Base-by-base conservation (phyloP, 345 rosid species). In the Chamaenerion angustifolium region DNA sequence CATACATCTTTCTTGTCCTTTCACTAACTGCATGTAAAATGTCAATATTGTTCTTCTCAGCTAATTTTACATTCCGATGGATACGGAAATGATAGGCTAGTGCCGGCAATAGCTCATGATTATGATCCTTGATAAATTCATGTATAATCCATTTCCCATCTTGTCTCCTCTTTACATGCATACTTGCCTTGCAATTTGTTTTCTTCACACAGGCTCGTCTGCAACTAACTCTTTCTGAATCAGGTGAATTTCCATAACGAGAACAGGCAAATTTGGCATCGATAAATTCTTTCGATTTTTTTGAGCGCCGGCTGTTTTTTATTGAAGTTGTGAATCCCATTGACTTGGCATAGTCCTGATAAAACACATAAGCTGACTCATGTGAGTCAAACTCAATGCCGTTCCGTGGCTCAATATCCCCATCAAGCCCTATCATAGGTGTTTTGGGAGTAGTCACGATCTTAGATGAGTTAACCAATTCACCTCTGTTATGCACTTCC, bases 231-330 rank as follows among this genome's bases (percentile, higher is more conserved):
- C 69, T 59, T 44, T 73, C 78, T 17, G 72, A 70, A 43, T 74
- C 79, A 46, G 70, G 70, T 46, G 66, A 71, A 9, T 55, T 57
- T 14, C 80, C 80, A 40, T 75, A 75, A 45, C 80, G 65, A 17
- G 80, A 75, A 50, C 80, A 75, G 13, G 80, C 80, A 68, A 71
- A 75, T 42, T 75, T 75, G n/a, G 80, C 80, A 17, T 75, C 80
- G n/a, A 75, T 75, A 53, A 75, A 75, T 48, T 75, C 76, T 48
- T 65, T 62, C 1, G 80, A 68, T 63, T 61, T 75, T 61, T 75
- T 75, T 52, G 80, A 75, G 21, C 80, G 80, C 16, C 80, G 65
- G 49, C 80, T 75, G 65, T 75, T 75, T 55, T 75, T 63, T 62
- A 75, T 75, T 10, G 80, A 63, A 27, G 74, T 75, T 56, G 61